A percentile compares a stretch with the other conserved stretches of the same genome.
Conservation (phyloP, 108 stramenopile species). For the Heterococcus sp. region DNA sequence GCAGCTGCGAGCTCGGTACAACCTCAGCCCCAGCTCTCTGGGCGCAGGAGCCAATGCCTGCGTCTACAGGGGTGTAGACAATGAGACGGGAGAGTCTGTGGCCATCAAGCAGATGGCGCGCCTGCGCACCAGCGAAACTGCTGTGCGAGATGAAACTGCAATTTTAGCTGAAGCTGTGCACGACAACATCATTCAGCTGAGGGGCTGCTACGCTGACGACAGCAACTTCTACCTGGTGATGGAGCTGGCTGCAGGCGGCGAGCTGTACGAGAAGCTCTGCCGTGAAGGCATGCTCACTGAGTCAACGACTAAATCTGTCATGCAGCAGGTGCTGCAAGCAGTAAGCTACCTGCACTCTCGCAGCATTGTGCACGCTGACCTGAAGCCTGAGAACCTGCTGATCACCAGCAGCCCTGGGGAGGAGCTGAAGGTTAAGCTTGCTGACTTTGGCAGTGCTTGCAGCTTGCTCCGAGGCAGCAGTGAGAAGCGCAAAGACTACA, state of each 20-base stretch:
- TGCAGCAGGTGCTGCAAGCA: constrained; percentile 28
- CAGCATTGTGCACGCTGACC: constrained; percentile 40
- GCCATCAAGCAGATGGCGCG: constrained; percentile 44
- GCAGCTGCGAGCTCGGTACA: too few relatives aligned
- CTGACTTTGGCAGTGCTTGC: constrained; percentile 44
- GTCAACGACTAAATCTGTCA: constrained; percentile 1
- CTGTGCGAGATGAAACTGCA: too few relatives aligned
- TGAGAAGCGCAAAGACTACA: constrained; percentile 4
- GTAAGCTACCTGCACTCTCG: constrained; percentile 24
- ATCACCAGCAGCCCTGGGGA: background rate
- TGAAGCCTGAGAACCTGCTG: constrained; percentile 46
- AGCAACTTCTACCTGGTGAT: constrained; percentile 38
- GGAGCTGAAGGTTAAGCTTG: constrained; percentile 3
- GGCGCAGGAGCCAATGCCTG: too few relatives aligned
- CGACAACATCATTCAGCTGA: background rate
- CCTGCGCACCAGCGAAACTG: too few relatives aligned
- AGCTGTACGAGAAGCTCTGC: constrained; percentile 39
- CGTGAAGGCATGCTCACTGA: constrained; percentile 5
- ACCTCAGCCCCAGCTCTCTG: too few relatives aligned
- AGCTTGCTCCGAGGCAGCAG: constrained; percentile 3
- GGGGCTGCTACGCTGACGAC: constrained; percentile 13
- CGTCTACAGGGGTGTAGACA: too few relatives aligned
- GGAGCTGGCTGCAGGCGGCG: constrained; percentile 43
- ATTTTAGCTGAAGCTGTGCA: background rate
- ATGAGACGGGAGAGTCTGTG: constrained; percentile 32